A percentile compares a stretch with the other conserved stretches of the same genome.
Conservation (phyloP, 768 basidiomycete genomes). For the Daedaleopsis sinensis region DNA sequence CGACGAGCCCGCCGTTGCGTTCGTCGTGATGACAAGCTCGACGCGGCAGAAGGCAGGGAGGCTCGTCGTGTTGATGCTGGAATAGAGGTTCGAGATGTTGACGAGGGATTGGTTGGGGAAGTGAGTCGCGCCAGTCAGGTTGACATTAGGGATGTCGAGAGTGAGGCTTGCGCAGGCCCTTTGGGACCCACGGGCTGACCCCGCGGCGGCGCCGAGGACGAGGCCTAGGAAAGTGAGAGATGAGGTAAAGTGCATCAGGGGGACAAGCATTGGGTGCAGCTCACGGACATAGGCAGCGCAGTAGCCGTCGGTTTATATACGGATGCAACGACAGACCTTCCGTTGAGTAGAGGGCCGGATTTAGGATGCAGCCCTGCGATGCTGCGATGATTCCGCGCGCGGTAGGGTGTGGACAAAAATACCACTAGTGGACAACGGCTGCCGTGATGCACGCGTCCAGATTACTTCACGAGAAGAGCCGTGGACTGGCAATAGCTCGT, state of each 20-base stretch:
- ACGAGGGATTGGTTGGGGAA: slow-evolving; percentile 21
- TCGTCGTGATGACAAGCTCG: slow-evolving; percentile 28
- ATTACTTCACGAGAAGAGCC: too few species aligned
- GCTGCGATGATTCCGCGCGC: too few species aligned
- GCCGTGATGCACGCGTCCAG: too few species aligned
- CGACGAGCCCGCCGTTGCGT: slow-evolving; percentile 24
- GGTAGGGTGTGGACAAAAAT: too few species aligned
- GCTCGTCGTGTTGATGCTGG: slow-evolving; percentile 23
- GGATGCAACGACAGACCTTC: too few species aligned
- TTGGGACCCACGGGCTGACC: background rate
- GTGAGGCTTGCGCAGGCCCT: slow-evolving; percentile 12
- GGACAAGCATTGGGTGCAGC: background rate
- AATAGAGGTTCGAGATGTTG: slow-evolving; percentile 24
- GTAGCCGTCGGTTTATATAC: too few species aligned
- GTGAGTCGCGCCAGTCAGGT: slow-evolving; percentile 14
- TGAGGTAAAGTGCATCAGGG: background rate
- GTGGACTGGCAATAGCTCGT: too few species aligned
- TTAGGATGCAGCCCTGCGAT: too few species aligned
- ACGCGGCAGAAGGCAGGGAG: slow-evolving; percentile 31
- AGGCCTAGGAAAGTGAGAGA: slow-evolving; percentile 5
- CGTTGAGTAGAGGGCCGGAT: too few species aligned
- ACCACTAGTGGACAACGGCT: too few species aligned
- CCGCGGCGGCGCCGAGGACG: background rate
- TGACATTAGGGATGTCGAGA: slow-evolving; percentile 4
- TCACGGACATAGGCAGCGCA: background rate